These are phyloP conservation scores for Chaetomiaceae sp. DNA, from an alignment of 2,329 filamentous ascomycete genomes.

Conservation along the genomic window DNA sequence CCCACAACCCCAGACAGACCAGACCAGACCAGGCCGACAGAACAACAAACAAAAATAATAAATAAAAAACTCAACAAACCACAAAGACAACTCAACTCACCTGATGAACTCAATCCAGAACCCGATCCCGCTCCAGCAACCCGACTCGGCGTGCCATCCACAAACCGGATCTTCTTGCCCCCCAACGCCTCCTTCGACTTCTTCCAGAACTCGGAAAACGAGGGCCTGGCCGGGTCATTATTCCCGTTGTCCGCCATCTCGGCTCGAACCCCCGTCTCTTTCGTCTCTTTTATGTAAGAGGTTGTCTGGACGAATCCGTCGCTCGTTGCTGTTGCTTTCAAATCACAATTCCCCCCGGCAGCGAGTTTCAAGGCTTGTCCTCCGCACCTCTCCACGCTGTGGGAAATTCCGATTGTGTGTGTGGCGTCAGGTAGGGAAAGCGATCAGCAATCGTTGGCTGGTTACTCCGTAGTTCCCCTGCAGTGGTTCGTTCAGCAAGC, in stretches of 20 bases:
- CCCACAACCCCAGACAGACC: neutral
- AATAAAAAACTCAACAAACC: neutral
- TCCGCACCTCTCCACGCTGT: too few relatives aligned
- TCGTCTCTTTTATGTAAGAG: too few relatives aligned
- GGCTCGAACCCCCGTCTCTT: neutral
- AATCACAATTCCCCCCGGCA: too few relatives aligned
- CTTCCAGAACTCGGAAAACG: constrained; percentile 46
- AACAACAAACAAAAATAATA: too few relatives aligned
- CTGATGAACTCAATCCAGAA: neutral
- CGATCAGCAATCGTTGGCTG: too few relatives aligned
- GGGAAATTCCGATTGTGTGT: too few relatives aligned
- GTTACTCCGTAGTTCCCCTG: too few relatives aligned
- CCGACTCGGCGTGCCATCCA: constrained; percentile 21
- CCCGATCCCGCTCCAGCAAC: neutral
- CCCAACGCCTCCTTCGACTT: constrained; percentile 37
- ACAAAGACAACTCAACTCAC: neutral
- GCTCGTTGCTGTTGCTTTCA: too few relatives aligned
- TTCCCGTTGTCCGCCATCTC: constrained; percentile 2
- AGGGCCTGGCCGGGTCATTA: constrained; percentile 33
- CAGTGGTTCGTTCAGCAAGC: too few relatives aligned
- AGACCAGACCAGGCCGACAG: neutral
- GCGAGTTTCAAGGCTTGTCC: too few relatives aligned
- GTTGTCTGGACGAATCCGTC: too few relatives aligned
- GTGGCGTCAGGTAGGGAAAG: too few relatives aligned
- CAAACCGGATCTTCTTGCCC: constrained; percentile 34